Evolutionary conservation across 768 basidiomycete species (phyloP), one percentile per base, ranked within the genome.

Genomic region (Coprinopsis cinerea): DNA sequence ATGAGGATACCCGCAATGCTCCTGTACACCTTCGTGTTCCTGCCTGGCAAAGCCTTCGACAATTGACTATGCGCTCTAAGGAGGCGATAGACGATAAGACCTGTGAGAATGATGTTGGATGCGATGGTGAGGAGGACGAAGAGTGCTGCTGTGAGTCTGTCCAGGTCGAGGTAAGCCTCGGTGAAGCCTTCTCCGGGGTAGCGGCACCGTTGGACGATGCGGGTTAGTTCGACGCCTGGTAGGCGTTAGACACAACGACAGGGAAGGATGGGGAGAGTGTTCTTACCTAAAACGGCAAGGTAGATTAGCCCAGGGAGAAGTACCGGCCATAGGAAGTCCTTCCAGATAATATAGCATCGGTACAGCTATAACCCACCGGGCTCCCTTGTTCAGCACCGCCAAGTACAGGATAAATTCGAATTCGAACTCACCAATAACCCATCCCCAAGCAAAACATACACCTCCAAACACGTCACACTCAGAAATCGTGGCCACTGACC

Each of bases 101-200:
- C n/a, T 10, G 43, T 44, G 43, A 44, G 15, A 17, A 44, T 24
- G 43, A 44, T 27, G 43, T 44, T 44, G 13, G 24, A 23, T n/a
- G 43, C 17, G 7, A 44, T 18, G 11, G 22, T 44, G 22, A 44
- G 43, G 43, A 22, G 26, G 25, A 24, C 24, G 13, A 17, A 27
- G 25, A 18, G 20, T n/a, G 20, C 24, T 13, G 18, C 43, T n/a
- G n/a, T n/a, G n/a, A n/a, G n/a, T n/a, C n/a, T n/a, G n/a, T n/a
- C n/a, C n/a, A n/a, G n/a, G n/a, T n/a, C n/a, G n/a, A n/a, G n/a
- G n/a, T n/a, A n/a, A n/a, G n/a, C n/a, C n/a, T n/a, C n/a, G n/a
- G n/a, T n/a, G n/a, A n/a, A n/a, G n/a, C n/a, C n/a, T n/a, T n/a
- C n/a, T n/a, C n/a, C n/a, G n/a, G n/a, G n/a, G n/a, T n/a, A n/a